Evolutionary conservation across 2,329 filamentous ascomycete genomes (phyloP).

Genomic region (Ophiosphaerella korrae): DNA sequence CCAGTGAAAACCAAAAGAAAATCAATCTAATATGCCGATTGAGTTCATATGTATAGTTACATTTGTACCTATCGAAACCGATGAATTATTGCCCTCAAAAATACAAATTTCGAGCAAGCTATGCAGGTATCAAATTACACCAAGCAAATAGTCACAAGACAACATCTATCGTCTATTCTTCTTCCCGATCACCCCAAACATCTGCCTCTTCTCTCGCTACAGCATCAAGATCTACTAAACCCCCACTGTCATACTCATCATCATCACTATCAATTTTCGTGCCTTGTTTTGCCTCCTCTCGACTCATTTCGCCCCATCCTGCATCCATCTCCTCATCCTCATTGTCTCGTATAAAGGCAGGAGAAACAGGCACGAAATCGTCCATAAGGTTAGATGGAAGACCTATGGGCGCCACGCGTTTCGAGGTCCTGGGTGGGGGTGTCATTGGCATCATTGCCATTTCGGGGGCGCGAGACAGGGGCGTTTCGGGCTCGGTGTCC

Average conservation of each 20-base stretch:
- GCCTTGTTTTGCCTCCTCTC: constrained; percentile 25
- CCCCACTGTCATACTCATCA: constrained; percentile 23
- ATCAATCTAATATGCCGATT: too few relatives aligned
- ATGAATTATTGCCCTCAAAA: too few relatives aligned
- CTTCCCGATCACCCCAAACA: constrained; percentile 42
- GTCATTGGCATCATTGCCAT: constrained; percentile 43
- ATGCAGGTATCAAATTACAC: too few relatives aligned
- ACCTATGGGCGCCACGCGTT: constrained; percentile 23
- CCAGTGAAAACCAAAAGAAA: too few relatives aligned
- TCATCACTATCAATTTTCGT: constrained; percentile 19
- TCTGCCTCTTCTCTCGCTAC: constrained; percentile 44
- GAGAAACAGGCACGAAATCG: constrained; percentile 39
- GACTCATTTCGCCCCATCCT: constrained; percentile 40
- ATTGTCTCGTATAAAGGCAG: constrained; percentile 18
- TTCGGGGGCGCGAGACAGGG: constrained; percentile 27
- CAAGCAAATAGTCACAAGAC: too few relatives aligned
- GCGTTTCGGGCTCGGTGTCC: constrained; percentile 7
- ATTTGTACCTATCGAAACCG: too few relatives aligned
- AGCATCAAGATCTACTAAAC: constrained; percentile 40
- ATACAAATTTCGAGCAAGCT: too few relatives aligned
- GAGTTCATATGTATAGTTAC: too few relatives aligned
- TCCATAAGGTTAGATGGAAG: constrained; percentile 43
- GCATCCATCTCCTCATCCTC: constrained; percentile 40
- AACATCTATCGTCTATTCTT: constrained; percentile 3
- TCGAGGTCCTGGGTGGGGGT: constrained; percentile 21